phyloP scores from a whole-genome alignment of 805 yeast genomes.

The Debaryomyces tyrocola region DNA sequence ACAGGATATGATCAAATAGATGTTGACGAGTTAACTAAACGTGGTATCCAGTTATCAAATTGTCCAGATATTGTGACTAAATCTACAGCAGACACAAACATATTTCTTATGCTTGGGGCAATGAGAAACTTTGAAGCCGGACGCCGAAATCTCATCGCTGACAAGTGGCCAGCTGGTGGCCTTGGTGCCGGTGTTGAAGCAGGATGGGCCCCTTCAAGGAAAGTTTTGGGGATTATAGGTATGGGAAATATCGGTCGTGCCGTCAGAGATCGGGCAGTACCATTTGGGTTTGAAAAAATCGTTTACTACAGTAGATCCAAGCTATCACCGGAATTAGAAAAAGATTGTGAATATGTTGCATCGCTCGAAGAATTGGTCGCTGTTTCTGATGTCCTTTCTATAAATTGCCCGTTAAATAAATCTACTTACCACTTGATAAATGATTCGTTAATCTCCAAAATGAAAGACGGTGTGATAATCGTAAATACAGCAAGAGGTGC shows the following conservation, averaged over 20 bases:
- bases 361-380: constrained; percentile 61
- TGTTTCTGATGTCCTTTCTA: constrained; percentile 55
- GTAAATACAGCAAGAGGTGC: constrained; percentile 72
- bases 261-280: constrained; percentile 59
- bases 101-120: constrained; percentile 51
- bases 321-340: constrained; percentile 56
- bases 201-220: constrained; percentile 73
- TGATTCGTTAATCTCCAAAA: constrained; percentile 54
- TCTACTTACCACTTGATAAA: constrained; percentile 71
- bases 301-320: constrained; percentile 64
- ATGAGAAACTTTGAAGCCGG: constrained; percentile 48
- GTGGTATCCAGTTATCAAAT: constrained; percentile 49
- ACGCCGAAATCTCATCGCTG: constrained; percentile 45
- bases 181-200: constrained; percentile 47
- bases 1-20: constrained; percentile 62
- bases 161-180: constrained; percentile 52
- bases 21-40: constrained; percentile 36
- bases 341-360: constrained; percentile 59
- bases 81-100: constrained; percentile 59
- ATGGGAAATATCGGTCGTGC: constrained; percentile 83
- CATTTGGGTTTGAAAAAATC: constrained; percentile 67
- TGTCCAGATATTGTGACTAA: constrained; percentile 54
- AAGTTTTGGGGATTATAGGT: constrained; percentile 71
- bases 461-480: constrained; percentile 75
- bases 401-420: constrained; percentile 69